Evolutionary conservation across 345 rosid species (phyloP), one percentile per base, ranked within the genome.

Genomic region (Garcia nutans): DNA sequence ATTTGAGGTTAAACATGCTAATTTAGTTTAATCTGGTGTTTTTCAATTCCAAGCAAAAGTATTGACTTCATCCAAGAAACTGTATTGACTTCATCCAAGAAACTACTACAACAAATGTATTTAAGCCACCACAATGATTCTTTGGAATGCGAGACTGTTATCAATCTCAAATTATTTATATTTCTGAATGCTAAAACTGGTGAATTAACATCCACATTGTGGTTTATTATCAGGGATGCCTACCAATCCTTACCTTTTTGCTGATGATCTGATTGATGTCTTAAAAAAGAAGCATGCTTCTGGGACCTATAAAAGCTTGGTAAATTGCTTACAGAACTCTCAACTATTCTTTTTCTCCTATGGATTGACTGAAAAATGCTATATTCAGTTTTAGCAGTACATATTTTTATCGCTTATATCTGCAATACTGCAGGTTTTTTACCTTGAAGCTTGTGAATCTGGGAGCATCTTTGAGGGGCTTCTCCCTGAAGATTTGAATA

Each of bases 401-500:
- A n/a, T 31, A 24, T 67, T 74, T n/a, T 71, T 65, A 55, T 45
- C 45, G 57, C 22, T 19, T 73, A 9, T 45, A 31, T 72, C 50
- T n/a, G 66, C 55, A 59, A 81, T 79, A 75, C 33, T 84, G 79
- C 74, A 96, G 99, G 97, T 93, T 71, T 96, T 96, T 81, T 96
- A 96, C 84, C 97, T 96, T 3, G 99, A 96, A 89, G 98, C 99
- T 77, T 96, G 99, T 85, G 99, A 96, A 75, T 93, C 98, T 57
- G 98, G 98, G 79, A 96, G 99, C 82, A 91, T 96, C 78, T 96
- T 96, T 76, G 98, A 93, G 88, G 98, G 98, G 76, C 87, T 96
- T 89, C 99, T 96, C 84, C 91, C 92, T 1, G 88, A 92, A 79
- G 94, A 88, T 80, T 82, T 96, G 72, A 93, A 93, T 80, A 96